Base-by-base conservation (phyloP, 1,284 basidiomycete genomes). In the Cryptococcus sp. region DNA sequence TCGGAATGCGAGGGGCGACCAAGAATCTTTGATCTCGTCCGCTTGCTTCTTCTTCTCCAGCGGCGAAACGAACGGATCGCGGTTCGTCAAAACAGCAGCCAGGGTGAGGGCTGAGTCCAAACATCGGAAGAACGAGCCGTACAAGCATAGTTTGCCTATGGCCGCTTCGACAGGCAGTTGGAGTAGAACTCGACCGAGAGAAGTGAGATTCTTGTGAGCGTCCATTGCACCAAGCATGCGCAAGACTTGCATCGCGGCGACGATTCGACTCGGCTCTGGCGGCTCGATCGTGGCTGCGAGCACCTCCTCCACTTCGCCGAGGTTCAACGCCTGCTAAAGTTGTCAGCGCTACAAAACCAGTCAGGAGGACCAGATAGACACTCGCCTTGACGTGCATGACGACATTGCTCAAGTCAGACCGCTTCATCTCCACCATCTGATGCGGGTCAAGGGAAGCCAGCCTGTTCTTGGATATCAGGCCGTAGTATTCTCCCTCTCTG, bases 361-460 rank as follows among this genome's bases (percentile, higher is more conserved):
- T 35, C 31, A 13, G 8, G 31, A 2, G 13, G 31, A 56, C 35
- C 51, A 41, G n/a, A 35, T 41, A 10, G 8, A 13, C 19, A 67
- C 73, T 60, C 54, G 75, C 74, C 72, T 96, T 98, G 79, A 98
- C 87, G 75, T 95, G 93, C 94, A 96, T 94, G 27, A 93, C 90
- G 53, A 94, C 88, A 72, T 93, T 91, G 75, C 87, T 92, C 67
- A 93, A 77, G 77, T 93, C 91, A n/a, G 88, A 86, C 35, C 93
- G 85, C 79, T 93, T 93, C 93, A 98, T 98, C 80, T 97, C 94
- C 42, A 97, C 94, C 0, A 88, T 88, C 78, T 94, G 92, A 72
- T 96, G 88, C 39, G 90, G 84, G 59, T 87, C 84, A 47, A 97
- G 82, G 15, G 81, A 79, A 19, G 83, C 80, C 19, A 87, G 84